Conservation (phyloP, 352 stramenopile genomes). For the Globisporangium emineosum region DNA sequence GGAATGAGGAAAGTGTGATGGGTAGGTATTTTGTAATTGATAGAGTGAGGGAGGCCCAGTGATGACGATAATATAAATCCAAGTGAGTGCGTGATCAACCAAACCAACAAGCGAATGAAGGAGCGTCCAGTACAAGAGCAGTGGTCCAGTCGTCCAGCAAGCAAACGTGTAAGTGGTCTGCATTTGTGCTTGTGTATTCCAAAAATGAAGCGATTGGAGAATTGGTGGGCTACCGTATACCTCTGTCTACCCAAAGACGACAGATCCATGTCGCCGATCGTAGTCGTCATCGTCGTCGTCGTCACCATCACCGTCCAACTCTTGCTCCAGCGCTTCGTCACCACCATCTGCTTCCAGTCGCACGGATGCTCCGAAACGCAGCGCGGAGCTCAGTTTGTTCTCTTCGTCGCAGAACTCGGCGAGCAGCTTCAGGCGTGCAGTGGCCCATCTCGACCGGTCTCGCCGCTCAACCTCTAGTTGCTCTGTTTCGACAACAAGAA, state of each 20-base stretch:
- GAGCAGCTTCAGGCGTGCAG: conserved; percentile 61
- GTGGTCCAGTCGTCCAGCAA: not conserved
- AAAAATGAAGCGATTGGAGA: not conserved
- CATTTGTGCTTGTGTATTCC: not conserved
- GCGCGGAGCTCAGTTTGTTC: conserved; percentile 51
- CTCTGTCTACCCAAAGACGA: conserved; percentile 31
- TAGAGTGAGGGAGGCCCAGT: conserved; percentile 6
- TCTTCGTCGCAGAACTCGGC: conserved; percentile 83
- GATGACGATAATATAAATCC: conserved; percentile 11
- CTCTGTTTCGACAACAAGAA: conserved; percentile 25
- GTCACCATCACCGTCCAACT: not conserved
- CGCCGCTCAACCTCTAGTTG: conserved; percentile 60
- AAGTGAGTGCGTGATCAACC: conserved; percentile 8
- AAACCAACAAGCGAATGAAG: not conserved
- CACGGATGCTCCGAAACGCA: conserved; percentile 13
- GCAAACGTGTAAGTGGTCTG: conserved; percentile 4
- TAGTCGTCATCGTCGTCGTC: conserved; percentile 12
- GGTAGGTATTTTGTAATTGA: conserved; percentile 11
- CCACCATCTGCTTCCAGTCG: not conserved
- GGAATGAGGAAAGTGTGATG: conserved; percentile 7
- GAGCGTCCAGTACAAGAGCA: not conserved
- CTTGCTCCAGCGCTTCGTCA: conserved; percentile 1
- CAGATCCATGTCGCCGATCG: conserved; percentile 22
- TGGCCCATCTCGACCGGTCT: conserved; percentile 67
- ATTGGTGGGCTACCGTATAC: not conserved